Evolutionary conservation across 1,284 basidiomycete genomes (phyloP).

Genomic region (Agaricales sp.): DNA sequence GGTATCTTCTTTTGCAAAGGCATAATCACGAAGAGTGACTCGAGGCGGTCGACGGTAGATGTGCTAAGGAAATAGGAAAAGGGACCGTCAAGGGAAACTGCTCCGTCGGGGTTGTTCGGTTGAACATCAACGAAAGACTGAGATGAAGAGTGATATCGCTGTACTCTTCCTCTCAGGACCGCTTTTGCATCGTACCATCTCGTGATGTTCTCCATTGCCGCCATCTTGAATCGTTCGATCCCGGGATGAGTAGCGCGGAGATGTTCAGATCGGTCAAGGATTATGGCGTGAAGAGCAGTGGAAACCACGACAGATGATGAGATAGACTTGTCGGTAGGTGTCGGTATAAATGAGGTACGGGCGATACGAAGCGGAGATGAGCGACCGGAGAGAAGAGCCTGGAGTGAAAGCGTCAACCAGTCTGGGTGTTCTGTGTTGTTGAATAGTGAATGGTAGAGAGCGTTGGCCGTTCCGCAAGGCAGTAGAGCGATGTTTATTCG

Average conservation of each 20-base stretch:
- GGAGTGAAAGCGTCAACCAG: slow-evolving; percentile 46
- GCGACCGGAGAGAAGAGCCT: slow-evolving; percentile 28
- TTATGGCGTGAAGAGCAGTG: slow-evolving; percentile 81
- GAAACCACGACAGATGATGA: slow-evolving; percentile 48
- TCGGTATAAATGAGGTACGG: slow-evolving; percentile 12
- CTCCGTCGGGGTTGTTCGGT: slow-evolving; percentile 21
- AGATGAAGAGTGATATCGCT: slow-evolving; percentile 48
- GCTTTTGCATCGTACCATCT: slow-evolving; percentile 65
- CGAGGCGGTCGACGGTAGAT: slow-evolving; percentile 75
- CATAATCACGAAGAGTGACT: slow-evolving; percentile 69
- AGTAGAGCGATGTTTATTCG: slow-evolving; percentile 40
- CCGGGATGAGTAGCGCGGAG: slow-evolving; percentile 64
- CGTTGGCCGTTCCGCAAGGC: slow-evolving; percentile 91
- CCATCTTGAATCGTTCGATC: slow-evolving; percentile 80
- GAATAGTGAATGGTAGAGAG: slow-evolving; percentile 67
- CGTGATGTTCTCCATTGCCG: slow-evolving; percentile 66
- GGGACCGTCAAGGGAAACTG: slow-evolving; percentile 56
- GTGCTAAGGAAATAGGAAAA: slow-evolving; percentile 83
- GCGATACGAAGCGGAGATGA: background rate
- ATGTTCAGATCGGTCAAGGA: slow-evolving; percentile 73
- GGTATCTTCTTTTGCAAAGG: slow-evolving; percentile 38
- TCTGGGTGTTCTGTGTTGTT: slow-evolving; percentile 16
- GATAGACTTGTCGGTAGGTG: slow-evolving; percentile 13
- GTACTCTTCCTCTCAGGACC: slow-evolving; percentile 28
- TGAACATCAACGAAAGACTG: slow-evolving; percentile 40